Percentiles rank a stretch among this genome's conserved stretches.
These are phyloP conservation scores for Anisogramma anomala DNA, from an alignment of 2,329 filamentous ascomycete species.

Conservation along the genomic window DNA sequence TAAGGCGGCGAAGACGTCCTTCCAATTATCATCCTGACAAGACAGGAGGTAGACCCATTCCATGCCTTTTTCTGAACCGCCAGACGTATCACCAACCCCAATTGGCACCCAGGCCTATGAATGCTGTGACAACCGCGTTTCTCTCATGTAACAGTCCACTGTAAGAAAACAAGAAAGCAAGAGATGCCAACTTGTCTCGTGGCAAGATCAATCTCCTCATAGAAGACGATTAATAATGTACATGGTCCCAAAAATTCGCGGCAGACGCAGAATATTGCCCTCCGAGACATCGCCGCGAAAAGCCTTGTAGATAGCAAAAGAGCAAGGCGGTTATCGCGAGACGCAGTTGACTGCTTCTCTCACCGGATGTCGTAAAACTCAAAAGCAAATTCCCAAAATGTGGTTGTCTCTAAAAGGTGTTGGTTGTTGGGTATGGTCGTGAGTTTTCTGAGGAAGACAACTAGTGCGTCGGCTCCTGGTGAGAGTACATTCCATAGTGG, in stretches of 20 bases:
- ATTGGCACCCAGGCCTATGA: slow-evolving; percentile 10
- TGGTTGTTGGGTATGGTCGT: neutral
- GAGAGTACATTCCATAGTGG: slow-evolving; percentile 34
- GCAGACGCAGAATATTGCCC: slow-evolving; percentile 2
- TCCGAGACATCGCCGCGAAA: slow-evolving; percentile 5
- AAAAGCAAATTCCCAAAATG: neutral
- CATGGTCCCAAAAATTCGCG: slow-evolving; percentile 1
- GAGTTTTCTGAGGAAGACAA: neutral
- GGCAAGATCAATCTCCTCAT: neutral
- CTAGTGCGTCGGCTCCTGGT: slow-evolving; percentile 19
- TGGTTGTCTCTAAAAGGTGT: neutral
- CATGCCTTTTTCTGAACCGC: slow-evolving; percentile 1
- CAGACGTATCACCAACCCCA: slow-evolving; percentile 8
- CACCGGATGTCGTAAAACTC: neutral
- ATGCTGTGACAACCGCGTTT: neutral
- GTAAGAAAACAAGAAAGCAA: neutral
- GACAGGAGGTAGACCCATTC: neutral
- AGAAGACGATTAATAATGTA: neutral
- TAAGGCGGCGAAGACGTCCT: slow-evolving; percentile 1
- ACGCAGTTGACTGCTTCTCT: neutral
- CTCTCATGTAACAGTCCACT: neutral
- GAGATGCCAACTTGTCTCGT: neutral
- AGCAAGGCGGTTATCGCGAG: slow-evolving; percentile 1
- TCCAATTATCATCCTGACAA: slow-evolving; percentile 7
- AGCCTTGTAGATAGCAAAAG: slow-evolving; percentile 13